Evolutionary conservation across 306 rosid genomes (phyloP).

Genomic region (Citrullus amarus): DNA sequence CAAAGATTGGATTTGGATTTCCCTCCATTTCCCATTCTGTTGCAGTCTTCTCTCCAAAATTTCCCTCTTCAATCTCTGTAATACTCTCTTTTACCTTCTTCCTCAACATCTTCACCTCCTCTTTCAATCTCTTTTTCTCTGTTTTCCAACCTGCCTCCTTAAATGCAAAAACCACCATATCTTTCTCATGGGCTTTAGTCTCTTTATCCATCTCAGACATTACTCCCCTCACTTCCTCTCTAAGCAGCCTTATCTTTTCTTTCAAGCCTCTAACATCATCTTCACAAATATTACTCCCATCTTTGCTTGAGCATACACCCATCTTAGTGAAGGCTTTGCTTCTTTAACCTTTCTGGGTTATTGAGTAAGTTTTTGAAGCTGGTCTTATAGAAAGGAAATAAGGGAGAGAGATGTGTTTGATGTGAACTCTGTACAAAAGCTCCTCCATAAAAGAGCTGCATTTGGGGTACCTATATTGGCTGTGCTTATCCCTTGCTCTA

Average conservation of each 20-base stretch:
- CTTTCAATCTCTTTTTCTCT: conserved; percentile 62
- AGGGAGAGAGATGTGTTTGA: neutral
- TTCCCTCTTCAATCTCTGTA: conserved; percentile 36
- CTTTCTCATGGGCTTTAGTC: conserved; percentile 44
- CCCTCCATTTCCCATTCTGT: conserved; percentile 43
- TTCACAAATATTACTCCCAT: neutral
- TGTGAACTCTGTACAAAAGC: neutral
- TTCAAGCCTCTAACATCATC: conserved; percentile 28
- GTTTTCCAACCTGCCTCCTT: conserved; percentile 85
- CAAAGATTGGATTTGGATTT: conserved; percentile 26
- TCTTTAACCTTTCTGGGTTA: neutral
- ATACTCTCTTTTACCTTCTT: conserved; percentile 34
- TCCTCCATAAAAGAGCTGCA: conserved; percentile 8
- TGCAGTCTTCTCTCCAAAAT: conserved; percentile 19
- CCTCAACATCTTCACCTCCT: conserved; percentile 58
- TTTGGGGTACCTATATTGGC: conserved; percentile 5
- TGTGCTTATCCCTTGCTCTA: neutral
- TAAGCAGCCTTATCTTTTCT: conserved; percentile 40
- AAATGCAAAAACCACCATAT: conserved; percentile 54
- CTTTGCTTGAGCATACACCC: conserved; percentile 11
- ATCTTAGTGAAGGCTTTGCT: neutral
- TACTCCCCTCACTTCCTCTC: conserved; percentile 50
- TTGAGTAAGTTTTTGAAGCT: neutral
- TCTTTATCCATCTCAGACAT: conserved; percentile 51
- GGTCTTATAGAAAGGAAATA: neutral